phyloP scores from a whole-genome alignment of 2,329 filamentous ascomycete species.

The Apiospora phragmitis region DNA sequence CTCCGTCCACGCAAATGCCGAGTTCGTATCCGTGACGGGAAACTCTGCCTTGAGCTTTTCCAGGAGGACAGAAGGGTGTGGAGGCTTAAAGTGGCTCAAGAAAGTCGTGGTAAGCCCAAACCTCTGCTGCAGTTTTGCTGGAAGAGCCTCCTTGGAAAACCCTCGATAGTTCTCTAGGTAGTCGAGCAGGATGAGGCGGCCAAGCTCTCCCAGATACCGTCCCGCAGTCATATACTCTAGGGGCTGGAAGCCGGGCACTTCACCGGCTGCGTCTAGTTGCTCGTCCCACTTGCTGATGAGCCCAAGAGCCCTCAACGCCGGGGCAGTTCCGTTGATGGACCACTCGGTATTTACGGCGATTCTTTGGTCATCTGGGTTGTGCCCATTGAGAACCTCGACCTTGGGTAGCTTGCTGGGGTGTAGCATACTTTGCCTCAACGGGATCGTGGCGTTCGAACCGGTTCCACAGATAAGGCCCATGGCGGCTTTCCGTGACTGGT shows the following conservation, averaged over 20 bases:
- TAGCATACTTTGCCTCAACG: conserved; percentile 63
- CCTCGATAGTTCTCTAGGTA: conserved; percentile 50
- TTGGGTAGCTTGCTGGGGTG: conserved; percentile 62
- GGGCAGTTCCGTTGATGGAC: conserved; percentile 76
- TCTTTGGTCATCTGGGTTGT: conserved; percentile 52
- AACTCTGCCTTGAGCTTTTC: conserved; percentile 53
- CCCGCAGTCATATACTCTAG: conserved; percentile 85
- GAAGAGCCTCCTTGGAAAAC: conserved; percentile 48
- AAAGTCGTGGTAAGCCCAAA: conserved; percentile 73
- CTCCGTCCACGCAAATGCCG: conserved; percentile 62
- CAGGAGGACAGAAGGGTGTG: conserved; percentile 43
- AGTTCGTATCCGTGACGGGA: conserved; percentile 45
- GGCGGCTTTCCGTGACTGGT: conserved; percentile 62
- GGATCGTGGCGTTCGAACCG: conserved; percentile 78
- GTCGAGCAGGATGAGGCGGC: conserved; percentile 68
- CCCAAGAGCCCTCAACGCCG: conserved; percentile 60
- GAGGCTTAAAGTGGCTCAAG: conserved; percentile 67
- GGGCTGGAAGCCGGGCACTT: conserved; percentile 75
- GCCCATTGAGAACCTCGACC: conserved; percentile 49
- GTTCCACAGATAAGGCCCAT: conserved; percentile 85
- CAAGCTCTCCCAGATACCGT: conserved; percentile 75
- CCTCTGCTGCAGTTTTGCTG: conserved; percentile 52
- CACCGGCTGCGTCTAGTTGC: conserved; percentile 64
- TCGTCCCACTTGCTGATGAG: conserved; percentile 73
- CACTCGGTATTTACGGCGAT: conserved; percentile 83